Percentiles rank a stretch among this genome's conserved stretches.
Evolutionary conservation across 2,329 filamentous ascomycete genomes (phyloP).

Genomic region (Aspergillus latus): DNA sequence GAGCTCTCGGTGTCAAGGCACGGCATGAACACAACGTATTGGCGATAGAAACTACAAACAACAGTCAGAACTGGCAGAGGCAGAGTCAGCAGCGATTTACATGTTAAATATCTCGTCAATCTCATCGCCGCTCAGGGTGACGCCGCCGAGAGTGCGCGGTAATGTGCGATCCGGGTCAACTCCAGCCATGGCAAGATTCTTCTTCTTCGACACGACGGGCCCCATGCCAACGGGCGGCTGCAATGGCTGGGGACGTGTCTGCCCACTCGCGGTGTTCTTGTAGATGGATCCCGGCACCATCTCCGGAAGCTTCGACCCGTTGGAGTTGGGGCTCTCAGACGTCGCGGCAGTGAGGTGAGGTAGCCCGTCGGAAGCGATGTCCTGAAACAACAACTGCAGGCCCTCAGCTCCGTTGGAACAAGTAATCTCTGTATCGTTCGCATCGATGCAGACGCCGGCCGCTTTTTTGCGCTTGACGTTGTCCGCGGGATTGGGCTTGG

Average conservation of each 20-base stretch:
- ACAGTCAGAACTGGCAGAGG: background rate
- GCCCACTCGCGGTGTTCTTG: conserved; percentile 1
- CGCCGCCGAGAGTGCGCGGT: conserved; percentile 32
- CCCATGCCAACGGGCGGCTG: conserved; percentile 21
- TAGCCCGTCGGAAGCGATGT: background rate
- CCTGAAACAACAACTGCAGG: background rate
- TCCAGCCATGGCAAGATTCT: conserved; percentile 15
- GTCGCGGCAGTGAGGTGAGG: background rate
- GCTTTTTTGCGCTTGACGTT: background rate
- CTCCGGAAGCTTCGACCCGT: conserved; percentile 3
- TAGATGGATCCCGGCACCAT: conserved; percentile 1
- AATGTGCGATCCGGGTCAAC: conserved; percentile 24
- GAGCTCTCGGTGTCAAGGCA: conserved; percentile 52
- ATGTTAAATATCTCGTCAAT: conserved; percentile 41
- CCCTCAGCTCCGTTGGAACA: background rate
- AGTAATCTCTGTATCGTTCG: background rate
- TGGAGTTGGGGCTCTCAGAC: conserved; percentile 10
- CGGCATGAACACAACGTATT: conserved; percentile 41
- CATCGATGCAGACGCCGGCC: background rate
- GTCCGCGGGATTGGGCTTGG: background rate
- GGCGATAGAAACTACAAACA: conserved; percentile 35
- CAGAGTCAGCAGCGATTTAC: conserved; percentile 20
- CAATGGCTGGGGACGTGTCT: background rate
- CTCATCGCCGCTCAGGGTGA: conserved; percentile 32
- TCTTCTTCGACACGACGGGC: conserved; percentile 10